Evolutionary conservation across 257 asterid genomes (phyloP).

Genomic region (Plantago major): DNA sequence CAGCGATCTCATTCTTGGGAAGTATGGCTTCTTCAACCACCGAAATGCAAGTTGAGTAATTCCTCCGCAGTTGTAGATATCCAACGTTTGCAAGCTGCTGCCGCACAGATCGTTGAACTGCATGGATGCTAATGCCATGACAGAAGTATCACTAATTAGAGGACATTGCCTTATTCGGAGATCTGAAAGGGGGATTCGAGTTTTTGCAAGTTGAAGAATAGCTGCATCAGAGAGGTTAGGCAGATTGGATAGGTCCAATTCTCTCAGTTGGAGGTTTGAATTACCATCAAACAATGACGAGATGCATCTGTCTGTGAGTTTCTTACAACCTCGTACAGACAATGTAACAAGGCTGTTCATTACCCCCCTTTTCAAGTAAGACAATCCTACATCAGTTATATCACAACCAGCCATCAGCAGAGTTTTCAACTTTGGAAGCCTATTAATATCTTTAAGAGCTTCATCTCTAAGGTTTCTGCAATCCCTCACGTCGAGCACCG

Average conservation of each 20-base stretch:
- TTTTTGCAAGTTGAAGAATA: conserved; percentile 59
- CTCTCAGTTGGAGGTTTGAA: conserved; percentile 51
- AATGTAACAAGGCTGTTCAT: conserved; percentile 54
- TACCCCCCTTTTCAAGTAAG: conserved; percentile 58
- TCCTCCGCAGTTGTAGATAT: conserved; percentile 83
- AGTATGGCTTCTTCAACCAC: conserved; percentile 90
- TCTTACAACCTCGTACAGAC: conserved; percentile 87
- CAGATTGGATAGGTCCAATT: conserved; percentile 76
- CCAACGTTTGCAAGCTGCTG: conserved; percentile 67
- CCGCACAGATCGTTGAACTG: conserved; percentile 69
- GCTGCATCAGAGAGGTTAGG: conserved; percentile 74
- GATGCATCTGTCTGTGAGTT: conserved; percentile 77
- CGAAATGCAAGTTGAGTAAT: conserved; percentile 65
- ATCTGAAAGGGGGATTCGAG: conserved; percentile 57
- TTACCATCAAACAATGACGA: conserved; percentile 50
- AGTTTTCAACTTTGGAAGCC: conserved; percentile 63
- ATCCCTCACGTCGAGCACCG: conserved; percentile 71
- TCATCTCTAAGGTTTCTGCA: conserved; percentile 80
- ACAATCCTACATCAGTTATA: conserved; percentile 73
- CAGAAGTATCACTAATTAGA: conserved; percentile 73
- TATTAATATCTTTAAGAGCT: conserved; percentile 58
- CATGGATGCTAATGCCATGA: conserved; percentile 85
- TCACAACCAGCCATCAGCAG: conserved; percentile 79
- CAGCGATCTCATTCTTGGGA: conserved; percentile 88
- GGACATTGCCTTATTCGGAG: conserved; percentile 94